Percentiles rank a stretch among this genome's conserved stretches.
Conservation (phyloP, 1,284 basidiomycete genomes). For the Amylostereum areolatum region DNA sequence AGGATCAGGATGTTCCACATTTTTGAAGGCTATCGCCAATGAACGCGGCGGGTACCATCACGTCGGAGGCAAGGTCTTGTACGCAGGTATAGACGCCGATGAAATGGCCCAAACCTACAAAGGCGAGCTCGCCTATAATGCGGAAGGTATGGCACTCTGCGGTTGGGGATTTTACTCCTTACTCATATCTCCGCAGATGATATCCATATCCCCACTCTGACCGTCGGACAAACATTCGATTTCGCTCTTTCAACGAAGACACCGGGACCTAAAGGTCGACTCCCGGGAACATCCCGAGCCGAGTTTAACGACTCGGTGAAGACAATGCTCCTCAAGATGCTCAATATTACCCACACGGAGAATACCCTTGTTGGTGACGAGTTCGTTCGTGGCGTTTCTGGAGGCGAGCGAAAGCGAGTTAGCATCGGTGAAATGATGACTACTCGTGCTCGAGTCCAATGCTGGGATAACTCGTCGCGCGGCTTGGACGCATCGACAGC, state of each 20-base stretch:
- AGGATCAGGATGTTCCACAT: constrained; percentile 55
- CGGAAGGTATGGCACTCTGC: constrained; percentile 48
- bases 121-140: constrained; percentile 17
- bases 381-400: constrained; percentile 48
- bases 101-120: constrained; percentile 35
- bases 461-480: constrained; percentile 55
- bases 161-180: constrained; percentile 27
- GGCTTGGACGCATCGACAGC: constrained; percentile 73
- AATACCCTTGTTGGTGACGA: constrained; percentile 80
- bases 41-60: constrained; percentile 42
- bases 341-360: constrained; percentile 53
- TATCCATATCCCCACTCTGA: constrained; percentile 15
- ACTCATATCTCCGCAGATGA: constrained; percentile 25
- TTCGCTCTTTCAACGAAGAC: constrained; percentile 41
- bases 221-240: constrained; percentile 46
- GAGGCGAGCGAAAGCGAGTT: constrained; percentile 53
- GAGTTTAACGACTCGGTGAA: constrained; percentile 16
- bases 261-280: constrained; percentile 33
- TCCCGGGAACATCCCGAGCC: constrained; percentile 2
- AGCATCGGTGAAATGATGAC: constrained; percentile 44
- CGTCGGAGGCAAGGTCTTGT: constrained; percentile 40
- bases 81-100: constrained; percentile 44
- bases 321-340: constrained; percentile 53
- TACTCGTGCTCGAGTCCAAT: constrained; percentile 10
- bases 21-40: constrained; percentile 50